phyloP scores from a whole-genome alignment of 345 rosid species.

The Pistacia atlantica region DNA sequence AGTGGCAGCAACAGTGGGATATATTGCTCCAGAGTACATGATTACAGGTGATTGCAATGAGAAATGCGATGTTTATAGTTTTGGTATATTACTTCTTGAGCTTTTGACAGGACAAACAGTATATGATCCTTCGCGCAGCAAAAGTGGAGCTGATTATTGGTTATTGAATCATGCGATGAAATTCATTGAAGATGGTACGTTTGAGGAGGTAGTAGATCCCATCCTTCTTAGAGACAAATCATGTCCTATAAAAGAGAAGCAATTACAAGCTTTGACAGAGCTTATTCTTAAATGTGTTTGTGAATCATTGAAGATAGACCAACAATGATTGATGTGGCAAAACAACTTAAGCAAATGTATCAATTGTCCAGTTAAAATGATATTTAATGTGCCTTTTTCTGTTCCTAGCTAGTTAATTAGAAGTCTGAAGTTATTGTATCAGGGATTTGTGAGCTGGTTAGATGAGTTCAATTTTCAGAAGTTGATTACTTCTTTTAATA shows the following conservation, averaged over 20 bases:
- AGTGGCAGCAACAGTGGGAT: not conserved
- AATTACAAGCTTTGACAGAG: not conserved
- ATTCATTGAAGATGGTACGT: not conserved
- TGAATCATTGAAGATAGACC: conserved; percentile 12
- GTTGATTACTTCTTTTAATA: too few relatives aligned
- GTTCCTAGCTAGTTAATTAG: too few relatives aligned
- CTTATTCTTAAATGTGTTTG: conserved; percentile 4
- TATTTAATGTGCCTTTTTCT: too few relatives aligned
- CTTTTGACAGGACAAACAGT: not conserved
- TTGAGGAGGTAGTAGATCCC: conserved; percentile 19
- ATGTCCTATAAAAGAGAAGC: conserved; percentile 2
- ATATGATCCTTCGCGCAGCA: not conserved
- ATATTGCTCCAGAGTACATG: not conserved
- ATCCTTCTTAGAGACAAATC: not conserved
- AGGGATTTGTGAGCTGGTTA: not conserved
- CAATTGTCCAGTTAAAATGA: not conserved
- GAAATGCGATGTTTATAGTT: not conserved
- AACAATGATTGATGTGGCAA: conserved; percentile 27
- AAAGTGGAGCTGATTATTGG: not conserved
- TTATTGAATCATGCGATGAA: not conserved
- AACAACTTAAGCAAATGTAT: conserved; percentile 18
- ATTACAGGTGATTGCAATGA: not conserved
- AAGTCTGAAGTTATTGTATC: not conserved
- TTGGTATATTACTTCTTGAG: not conserved
- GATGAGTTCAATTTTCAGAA: not conserved